phyloP scores from a whole-genome alignment of 2,329 filamentous ascomycete species.

The Fusarium sp. region DNA sequence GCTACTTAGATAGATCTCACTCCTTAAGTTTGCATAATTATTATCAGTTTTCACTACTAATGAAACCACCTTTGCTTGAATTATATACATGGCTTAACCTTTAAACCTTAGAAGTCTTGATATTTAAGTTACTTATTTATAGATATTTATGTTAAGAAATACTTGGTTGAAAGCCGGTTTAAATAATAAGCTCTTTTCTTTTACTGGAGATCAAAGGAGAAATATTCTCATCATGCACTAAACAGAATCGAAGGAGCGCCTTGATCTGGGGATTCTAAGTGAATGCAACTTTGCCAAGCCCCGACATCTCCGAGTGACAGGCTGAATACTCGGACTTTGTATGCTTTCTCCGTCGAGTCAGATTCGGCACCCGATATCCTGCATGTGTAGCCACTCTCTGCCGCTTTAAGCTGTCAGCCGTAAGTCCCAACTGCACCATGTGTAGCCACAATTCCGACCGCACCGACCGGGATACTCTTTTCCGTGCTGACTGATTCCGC shows the following conservation, averaged over 20 bases:
- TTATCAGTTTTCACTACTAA: not conserved
- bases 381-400: not conserved
- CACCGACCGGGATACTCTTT: not conserved
- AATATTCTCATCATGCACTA: too few species aligned
- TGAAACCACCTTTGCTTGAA: accelerated
- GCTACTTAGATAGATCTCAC: not conserved
- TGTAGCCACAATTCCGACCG: not conserved
- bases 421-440: not conserved
- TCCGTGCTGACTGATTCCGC: not conserved
- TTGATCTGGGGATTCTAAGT: too few species aligned
- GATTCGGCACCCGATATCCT: not conserved
- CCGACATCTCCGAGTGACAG: not conserved
- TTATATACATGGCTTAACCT: accelerated
- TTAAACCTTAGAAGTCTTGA: too few species aligned
- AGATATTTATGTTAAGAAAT: too few species aligned
- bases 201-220: too few species aligned
- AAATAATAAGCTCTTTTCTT: too few species aligned
- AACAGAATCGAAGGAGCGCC: too few species aligned
- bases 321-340: not conserved
- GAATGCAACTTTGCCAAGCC: accelerated
- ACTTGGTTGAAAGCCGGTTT: too few species aligned
- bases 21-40: not conserved
- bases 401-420: not conserved
- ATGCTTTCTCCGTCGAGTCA: not conserved
- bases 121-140: too few species aligned